A percentile compares a stretch with the other conserved stretches of the same genome.
Evolutionary conservation across 345 rosid genomes (phyloP).

Genomic region (Boechera divaricarpa): DNA sequence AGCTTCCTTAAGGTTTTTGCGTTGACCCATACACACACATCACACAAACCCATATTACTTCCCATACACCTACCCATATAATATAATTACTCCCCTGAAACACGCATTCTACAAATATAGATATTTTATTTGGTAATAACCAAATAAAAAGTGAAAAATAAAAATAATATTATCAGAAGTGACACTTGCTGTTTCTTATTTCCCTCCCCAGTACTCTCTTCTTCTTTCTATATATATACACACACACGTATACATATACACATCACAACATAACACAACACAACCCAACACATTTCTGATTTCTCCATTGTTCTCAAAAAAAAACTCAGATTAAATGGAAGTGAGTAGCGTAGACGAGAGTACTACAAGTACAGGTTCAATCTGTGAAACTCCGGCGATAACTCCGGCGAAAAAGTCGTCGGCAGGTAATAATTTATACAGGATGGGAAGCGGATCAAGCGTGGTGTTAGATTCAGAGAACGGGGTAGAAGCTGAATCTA

Average conservation of each 20-base stretch:
- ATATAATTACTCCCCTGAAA: constrained; percentile 43
- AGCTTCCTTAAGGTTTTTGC: constrained; percentile 28
- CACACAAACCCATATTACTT: constrained; percentile 36
- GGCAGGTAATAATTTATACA: constrained; percentile 46
- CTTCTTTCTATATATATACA: constrained; percentile 29
- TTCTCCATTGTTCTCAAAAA: constrained; percentile 22
- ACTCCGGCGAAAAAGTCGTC: constrained; percentile 47
- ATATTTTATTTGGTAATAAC: constrained; percentile 1
- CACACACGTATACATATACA: constrained; percentile 4
- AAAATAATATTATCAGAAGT: constrained; percentile 38
- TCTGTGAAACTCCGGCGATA: constrained; percentile 35
- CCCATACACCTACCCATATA: constrained; percentile 48
- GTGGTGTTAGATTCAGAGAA: constrained; percentile 67
- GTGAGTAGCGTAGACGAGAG: constrained; percentile 65
- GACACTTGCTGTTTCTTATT: constrained; percentile 48
- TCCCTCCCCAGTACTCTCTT: constrained; percentile 24
- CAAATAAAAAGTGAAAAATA: constrained; percentile 31
- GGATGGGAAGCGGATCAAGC: constrained; percentile 66
- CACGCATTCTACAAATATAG: constrained; percentile 35
- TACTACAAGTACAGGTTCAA: constrained; percentile 56
- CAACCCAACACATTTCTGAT: constrained; percentile 22
- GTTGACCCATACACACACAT: constrained; percentile 45
- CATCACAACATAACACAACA: constrained; percentile 4
- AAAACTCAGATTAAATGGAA: constrained; percentile 46
- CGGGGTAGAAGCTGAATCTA: constrained; percentile 81